phyloP scores from a whole-genome alignment of 2,329 filamentous ascomycete genomes.

The Diaporthe citri region DNA sequence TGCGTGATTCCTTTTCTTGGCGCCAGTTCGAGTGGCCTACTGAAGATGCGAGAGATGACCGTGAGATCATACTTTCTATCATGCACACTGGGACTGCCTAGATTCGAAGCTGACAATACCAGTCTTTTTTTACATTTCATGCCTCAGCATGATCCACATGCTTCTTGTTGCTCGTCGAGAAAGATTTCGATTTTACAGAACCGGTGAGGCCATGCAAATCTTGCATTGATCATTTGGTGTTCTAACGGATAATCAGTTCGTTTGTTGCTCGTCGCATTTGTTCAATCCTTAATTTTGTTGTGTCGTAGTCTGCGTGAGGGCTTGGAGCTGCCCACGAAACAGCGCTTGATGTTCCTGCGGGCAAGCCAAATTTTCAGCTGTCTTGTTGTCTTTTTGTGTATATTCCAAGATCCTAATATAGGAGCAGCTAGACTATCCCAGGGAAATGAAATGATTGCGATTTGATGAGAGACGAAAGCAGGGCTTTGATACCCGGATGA shows the following conservation, averaged over 20 bases:
- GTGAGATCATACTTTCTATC: background rate
- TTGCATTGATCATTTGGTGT: background rate
- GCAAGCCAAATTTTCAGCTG: background rate
- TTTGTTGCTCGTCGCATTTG: background rate
- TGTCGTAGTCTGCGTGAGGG: background rate
- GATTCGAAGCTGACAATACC: background rate
- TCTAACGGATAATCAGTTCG: background rate
- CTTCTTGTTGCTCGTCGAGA: background rate
- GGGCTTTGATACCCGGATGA: background rate
- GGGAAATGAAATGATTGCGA: background rate
- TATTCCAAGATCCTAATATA: background rate
- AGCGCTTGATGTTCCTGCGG: background rate
- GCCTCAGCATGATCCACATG: background rate
- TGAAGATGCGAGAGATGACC: background rate
- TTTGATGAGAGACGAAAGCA: background rate
- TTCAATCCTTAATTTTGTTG: background rate
- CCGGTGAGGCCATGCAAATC: background rate
- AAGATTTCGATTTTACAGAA: background rate
- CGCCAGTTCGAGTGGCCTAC: background rate
- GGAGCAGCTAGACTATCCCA: background rate
- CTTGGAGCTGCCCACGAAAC: background rate
- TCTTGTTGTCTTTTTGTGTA: background rate
- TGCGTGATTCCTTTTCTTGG: background rate
- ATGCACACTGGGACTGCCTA: background rate
- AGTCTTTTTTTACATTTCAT: background rate